Percentiles rank a stretch among this genome's conserved stretches.
Conservation (phyloP, 1,139 yeast species). For the Debaryomyces coudertii region DNA sequence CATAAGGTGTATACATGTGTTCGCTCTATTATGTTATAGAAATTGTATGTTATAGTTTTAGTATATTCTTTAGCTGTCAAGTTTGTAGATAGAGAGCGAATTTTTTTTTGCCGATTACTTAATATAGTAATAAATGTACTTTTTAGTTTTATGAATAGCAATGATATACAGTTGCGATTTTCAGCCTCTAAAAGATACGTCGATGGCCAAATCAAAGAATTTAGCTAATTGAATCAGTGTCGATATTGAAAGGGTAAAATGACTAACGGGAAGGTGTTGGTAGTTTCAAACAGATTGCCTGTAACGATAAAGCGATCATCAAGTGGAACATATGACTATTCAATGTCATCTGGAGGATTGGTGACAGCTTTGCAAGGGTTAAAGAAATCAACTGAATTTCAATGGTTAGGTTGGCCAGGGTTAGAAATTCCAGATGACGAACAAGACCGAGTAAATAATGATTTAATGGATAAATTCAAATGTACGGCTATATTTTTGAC, state of each 20-base stretch:
- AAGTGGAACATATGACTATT: slow-evolving; percentile 64
- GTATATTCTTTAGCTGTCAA: slow-evolving; percentile 1
- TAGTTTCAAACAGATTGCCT: slow-evolving; percentile 92
- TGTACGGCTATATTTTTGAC: slow-evolving; percentile 88
- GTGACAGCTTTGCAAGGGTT: slow-evolving; percentile 95
- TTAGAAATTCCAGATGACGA: slow-evolving; percentile 82
- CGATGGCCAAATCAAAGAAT: not conserved
- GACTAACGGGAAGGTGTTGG: slow-evolving; percentile 72
- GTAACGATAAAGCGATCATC: slow-evolving; percentile 79
- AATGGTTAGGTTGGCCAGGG: slow-evolving; percentile 99
- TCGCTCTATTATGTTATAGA: not conserved
- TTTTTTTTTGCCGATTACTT: slow-evolving; percentile 15
- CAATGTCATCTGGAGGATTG: slow-evolving; percentile 96
- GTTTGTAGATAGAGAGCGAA: not conserved
- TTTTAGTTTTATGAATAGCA: not conserved
- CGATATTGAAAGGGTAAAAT: slow-evolving; percentile 15
- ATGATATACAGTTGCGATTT: slow-evolving; percentile 2
- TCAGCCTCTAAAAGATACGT: not conserved
- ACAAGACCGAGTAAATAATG: slow-evolving; percentile 66
- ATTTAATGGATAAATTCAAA: slow-evolving; percentile 74
- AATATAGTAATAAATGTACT: slow-evolving; percentile 13
- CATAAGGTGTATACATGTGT: slow-evolving; percentile 52
- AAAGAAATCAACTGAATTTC: slow-evolving; percentile 81
- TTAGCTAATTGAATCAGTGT: not conserved
- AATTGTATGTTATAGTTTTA: not conserved